Evolutionary conservation across 2,329 filamentous ascomycete genomes (phyloP).

Genomic region (Claviceps sp.): DNA sequence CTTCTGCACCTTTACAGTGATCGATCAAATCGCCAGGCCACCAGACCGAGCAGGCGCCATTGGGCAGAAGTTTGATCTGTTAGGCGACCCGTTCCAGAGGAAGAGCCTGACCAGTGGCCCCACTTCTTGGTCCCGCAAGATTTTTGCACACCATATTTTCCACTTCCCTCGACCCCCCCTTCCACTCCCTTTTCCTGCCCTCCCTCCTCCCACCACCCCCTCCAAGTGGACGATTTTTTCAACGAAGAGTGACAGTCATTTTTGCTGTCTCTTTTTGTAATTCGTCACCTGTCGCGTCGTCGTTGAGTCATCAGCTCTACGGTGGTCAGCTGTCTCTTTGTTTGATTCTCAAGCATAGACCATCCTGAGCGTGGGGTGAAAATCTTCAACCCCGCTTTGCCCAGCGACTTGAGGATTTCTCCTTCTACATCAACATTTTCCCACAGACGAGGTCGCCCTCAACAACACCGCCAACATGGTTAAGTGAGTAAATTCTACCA

Average conservation of each 20-base stretch:
- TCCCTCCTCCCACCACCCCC: constrained; percentile 11
- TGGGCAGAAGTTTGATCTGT: too few species aligned
- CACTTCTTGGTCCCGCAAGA: neutral
- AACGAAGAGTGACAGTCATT: constrained; percentile 27
- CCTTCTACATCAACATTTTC: constrained; percentile 18
- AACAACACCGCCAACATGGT: constrained; percentile 93
- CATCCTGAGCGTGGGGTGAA: constrained; percentile 24
- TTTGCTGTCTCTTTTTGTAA: constrained; percentile 23
- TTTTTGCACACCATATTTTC: constrained; percentile 7
- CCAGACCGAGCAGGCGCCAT: too few species aligned
- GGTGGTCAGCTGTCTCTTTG: constrained; percentile 5
- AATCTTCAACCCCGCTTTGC: constrained; percentile 33
- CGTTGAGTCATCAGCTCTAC: constrained; percentile 4
- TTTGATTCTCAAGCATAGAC: constrained; percentile 5
- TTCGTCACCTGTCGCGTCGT: constrained; percentile 14
- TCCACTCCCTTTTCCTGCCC: constrained; percentile 11
- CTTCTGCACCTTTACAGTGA: too few species aligned
- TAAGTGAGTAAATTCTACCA: constrained; percentile 60
- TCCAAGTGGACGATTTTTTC: constrained; percentile 22
- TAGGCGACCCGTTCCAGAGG: too few species aligned
- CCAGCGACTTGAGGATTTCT: constrained; percentile 12
- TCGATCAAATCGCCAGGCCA: too few species aligned
- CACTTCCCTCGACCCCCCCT: constrained; percentile 10
- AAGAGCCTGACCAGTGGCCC: neutral
- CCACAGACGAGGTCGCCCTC: constrained; percentile 27